Percentiles rank a stretch among this genome's conserved stretches.
These are phyloP conservation scores for Clarireedia paspali DNA, from an alignment of 2,329 filamentous ascomycete genomes.

Conservation along the genomic window DNA sequence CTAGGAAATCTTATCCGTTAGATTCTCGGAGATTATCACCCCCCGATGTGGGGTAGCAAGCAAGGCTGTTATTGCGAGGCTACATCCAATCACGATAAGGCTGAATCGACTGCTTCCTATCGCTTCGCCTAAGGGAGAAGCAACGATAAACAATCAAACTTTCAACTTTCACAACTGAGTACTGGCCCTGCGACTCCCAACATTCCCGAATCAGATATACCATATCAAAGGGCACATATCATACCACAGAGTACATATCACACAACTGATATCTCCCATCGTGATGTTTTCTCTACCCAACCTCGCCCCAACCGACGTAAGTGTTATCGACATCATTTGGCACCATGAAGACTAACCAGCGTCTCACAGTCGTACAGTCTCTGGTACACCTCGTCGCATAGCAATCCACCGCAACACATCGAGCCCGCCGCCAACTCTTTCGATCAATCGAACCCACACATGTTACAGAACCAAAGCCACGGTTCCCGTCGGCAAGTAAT, in stretches of 20 bases:
- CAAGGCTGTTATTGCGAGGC: too few relatives aligned
- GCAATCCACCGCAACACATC: conserved; percentile 27
- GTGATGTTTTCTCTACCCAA: conserved; percentile 54
- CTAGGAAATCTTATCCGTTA: too few relatives aligned
- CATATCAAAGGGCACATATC: neutral
- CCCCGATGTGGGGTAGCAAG: too few relatives aligned
- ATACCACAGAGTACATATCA: neutral
- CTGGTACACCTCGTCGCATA: conserved; percentile 59
- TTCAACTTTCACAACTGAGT: too few relatives aligned
- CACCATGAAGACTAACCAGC: neutral
- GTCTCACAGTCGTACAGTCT: conserved; percentile 56
- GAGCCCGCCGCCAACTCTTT: conserved; percentile 26
- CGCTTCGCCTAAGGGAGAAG: too few relatives aligned
- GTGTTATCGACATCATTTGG: conserved; percentile 6
- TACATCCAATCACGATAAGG: too few relatives aligned
- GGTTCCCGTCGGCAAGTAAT: conserved; percentile 35
- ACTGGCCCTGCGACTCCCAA: too few relatives aligned
- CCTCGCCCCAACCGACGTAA: conserved; percentile 63
- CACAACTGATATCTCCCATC: neutral
- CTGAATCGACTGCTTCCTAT: too few relatives aligned
- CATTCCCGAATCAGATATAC: too few relatives aligned
- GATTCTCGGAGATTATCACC: too few relatives aligned
- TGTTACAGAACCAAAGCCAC: conserved; percentile 16
- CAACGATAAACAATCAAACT: too few relatives aligned
- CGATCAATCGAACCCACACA: conserved; percentile 11